Base-by-base conservation (phyloP, 2,329 filamentous ascomycete genomes). In the Cercospora canescens region DNA sequence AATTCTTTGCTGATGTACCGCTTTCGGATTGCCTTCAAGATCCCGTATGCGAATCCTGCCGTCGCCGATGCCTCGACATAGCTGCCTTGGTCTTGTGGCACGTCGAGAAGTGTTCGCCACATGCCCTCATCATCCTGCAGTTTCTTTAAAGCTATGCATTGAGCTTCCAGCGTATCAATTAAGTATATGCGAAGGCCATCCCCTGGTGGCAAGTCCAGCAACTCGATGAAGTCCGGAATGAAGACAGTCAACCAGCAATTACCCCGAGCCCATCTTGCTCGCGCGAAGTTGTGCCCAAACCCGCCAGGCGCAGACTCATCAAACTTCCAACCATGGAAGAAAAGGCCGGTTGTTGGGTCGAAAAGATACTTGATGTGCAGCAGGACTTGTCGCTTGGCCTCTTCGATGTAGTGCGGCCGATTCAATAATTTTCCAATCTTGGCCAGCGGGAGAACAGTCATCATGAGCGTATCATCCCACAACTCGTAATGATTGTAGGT, bases 381-480 rank as follows among this genome's bases (percentile, higher is more conserved):
- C 50, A 94, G 82, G 74, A 93, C 93, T 77, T 94, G 91, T 7
- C 86, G 83, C 80, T 92, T 92, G 11, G 91, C 91, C 78, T 94
- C 91, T 48, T 88, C 89, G 28, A 94, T 82, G 75, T 94, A 94
- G 70, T 90, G 85, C 0, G 89, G 89, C 1, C 91, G 82, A 67
- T 86, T 82, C 2, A 94, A 84, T 4, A 93, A 81, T 63, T 88
- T 84, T 0, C 91, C 91, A 67, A 93, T 93, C 81, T 94, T 94
- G 18, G 91, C 91, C 18, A 94, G 82, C 1, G 91, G 91, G 78
- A 94, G 81, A 6, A 93, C 91, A 0, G 90, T 93, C 91, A 94
- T 94, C 91, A 94, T 94, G 52, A 94, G 83, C 6, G 91, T 94
- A 76, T 94, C 91, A 71, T 93, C 91, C 91, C 91, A 94, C 24